These are phyloP conservation scores for Penicillium riverlandense DNA, from an alignment of 495 filamentous ascomycete species.

Conservation along the genomic window DNA sequence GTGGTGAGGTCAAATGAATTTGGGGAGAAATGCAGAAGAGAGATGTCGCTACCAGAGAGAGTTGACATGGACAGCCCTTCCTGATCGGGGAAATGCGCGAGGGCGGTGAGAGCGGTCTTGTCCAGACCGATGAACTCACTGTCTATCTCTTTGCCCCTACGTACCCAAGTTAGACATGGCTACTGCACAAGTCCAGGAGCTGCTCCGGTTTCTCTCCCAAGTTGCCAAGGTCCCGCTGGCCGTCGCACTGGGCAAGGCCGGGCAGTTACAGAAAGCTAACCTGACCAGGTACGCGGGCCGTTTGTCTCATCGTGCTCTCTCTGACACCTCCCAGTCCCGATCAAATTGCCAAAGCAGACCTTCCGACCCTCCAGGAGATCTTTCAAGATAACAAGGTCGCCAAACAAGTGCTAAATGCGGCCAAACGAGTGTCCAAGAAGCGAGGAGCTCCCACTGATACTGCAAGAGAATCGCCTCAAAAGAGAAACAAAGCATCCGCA, in stretches of 20 bases:
- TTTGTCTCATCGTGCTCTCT: not conserved
- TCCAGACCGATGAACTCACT: not conserved
- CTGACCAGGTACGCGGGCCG: conserved; percentile 47
- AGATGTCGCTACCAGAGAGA: not conserved
- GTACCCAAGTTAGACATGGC: conserved; percentile 13
- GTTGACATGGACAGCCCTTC: not conserved
- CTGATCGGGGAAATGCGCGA: not conserved
- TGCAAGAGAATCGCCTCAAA: conserved; percentile 13
- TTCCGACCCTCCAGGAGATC: conserved; percentile 47
- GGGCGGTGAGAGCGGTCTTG: not conserved
- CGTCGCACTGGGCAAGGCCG: conserved; percentile 60
- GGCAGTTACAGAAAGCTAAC: conserved; percentile 55
- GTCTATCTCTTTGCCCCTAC: not conserved
- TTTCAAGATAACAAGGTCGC: conserved; percentile 65
- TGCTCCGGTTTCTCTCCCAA: conserved; percentile 72
- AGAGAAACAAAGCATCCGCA: conserved; percentile 10
- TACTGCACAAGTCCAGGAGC: conserved; percentile 47
- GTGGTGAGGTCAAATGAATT: not conserved
- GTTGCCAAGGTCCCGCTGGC: conserved; percentile 66
- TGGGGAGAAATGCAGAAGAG: no score
- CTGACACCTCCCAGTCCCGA: conserved; percentile 38
- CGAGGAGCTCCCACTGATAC: conserved; percentile 26
- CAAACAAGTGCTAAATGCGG: conserved; percentile 51
- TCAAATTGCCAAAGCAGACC: conserved; percentile 52
- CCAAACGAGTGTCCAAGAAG: conserved; percentile 62